A percentile compares a stretch with the other conserved stretches of the same genome.
Conservation (phyloP, 139 green algal species). For the Chlorella sp. region DNA sequence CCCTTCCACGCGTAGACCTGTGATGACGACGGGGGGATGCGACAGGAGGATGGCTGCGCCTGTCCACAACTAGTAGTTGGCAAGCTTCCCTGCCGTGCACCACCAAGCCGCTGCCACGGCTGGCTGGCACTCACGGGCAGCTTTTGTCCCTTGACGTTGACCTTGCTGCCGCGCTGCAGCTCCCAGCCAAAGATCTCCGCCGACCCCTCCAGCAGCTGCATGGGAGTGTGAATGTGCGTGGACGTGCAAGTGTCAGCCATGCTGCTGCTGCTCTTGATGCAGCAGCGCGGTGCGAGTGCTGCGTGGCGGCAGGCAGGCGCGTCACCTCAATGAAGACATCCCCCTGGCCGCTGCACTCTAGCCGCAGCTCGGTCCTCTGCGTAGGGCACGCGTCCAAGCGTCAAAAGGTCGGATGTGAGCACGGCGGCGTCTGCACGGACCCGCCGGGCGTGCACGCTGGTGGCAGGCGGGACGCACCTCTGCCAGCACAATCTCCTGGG, state of each 20-base stretch:
- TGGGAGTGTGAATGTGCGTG: neutral
- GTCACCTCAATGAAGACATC: neutral
- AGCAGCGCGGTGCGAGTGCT: neutral
- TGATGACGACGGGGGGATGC: too few relatives aligned
- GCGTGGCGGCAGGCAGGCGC: too few relatives aligned
- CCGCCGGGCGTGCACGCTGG: too few relatives aligned
- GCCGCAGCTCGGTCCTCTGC: slow-evolving; percentile 19
- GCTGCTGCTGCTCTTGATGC: neutral
- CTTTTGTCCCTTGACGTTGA: slow-evolving; percentile 62
- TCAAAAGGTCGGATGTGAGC: neutral
- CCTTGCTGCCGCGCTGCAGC: slow-evolving; percentile 46
- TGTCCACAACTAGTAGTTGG: too few relatives aligned
- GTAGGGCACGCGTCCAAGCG: neutral
- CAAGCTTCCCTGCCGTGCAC: too few relatives aligned
- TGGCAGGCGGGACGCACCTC: too few relatives aligned
- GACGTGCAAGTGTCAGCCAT: neutral
- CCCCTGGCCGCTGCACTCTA: slow-evolving; percentile 5
- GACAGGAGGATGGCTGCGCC: too few relatives aligned
- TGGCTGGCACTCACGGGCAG: slow-evolving; percentile 54
- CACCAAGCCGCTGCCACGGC: too few relatives aligned
- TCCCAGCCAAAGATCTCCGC: slow-evolving; percentile 88
- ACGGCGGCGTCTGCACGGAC: neutral
- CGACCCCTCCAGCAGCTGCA: slow-evolving; percentile 55
- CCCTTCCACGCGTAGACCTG: slow-evolving; percentile 81
- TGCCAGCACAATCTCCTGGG: neutral